Conservation (phyloP, 192 early-diverging fungal genomes). For the Rhizophagus clarus region DNA sequence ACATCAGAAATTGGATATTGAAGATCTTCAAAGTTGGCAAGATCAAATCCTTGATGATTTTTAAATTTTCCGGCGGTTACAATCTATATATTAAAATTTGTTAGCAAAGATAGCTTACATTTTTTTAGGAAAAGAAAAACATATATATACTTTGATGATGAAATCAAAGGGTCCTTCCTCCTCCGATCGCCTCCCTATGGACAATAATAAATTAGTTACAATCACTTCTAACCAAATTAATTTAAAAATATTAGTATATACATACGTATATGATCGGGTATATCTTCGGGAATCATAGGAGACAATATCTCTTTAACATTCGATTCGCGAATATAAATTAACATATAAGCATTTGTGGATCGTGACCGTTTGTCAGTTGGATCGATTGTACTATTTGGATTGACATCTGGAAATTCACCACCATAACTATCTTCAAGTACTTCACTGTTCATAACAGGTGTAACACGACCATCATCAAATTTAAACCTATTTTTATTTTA, state of each 20-base stretch:
- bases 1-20: conserved; percentile 37
- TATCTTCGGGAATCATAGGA: conserved; percentile 65
- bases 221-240: not conserved
- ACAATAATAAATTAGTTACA: not conserved
- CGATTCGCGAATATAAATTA: conserved; percentile 93
- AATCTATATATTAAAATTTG: conserved; percentile 40
- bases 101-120: too few relatives aligned
- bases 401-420: conserved; percentile 62
- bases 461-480: conserved; percentile 96
- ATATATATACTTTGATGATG: conserved; percentile 61
- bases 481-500: conserved; percentile 52
- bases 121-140: too few relatives aligned
- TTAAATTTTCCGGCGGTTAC: conserved; percentile 69
- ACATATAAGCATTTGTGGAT: conserved; percentile 93
- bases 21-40: conserved; percentile 71
- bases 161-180: conserved; percentile 62
- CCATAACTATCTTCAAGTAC: conserved; percentile 96
- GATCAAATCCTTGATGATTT: conserved; percentile 83
- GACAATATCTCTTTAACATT: conserved; percentile 72
- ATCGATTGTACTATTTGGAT: conserved; percentile 16
- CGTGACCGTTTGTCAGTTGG: too few relatives aligned
- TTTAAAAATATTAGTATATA: not conserved
- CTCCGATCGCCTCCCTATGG: conserved; percentile 53
- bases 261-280: conserved; percentile 78
- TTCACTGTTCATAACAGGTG: conserved; percentile 74